Base-by-base conservation (phyloP, 805 yeast genomes). In the Schizosaccharomyces lindneri region DNA sequence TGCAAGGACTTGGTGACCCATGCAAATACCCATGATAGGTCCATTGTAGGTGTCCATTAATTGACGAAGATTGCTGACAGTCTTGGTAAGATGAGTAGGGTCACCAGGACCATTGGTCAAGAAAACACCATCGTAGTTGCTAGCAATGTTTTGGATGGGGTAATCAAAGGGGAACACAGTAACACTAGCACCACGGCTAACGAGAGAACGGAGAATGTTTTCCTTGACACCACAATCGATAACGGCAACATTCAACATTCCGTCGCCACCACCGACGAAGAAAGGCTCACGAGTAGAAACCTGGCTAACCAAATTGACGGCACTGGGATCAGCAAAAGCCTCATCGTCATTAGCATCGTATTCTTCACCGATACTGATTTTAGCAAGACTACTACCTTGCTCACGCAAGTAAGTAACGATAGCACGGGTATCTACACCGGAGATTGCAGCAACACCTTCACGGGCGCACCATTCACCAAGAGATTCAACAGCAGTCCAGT, bases 171-270 rank as follows among this genome's bases (percentile, higher is more conserved):
- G 99, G 79, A 93, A 84, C 17, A 93, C 97, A 2, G 97, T 93
- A 67, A 90, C 81, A 31, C 95, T 84, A 43, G 97, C 96, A 64
- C 97, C 98, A 74, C 98, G 84, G 65, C 86, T 79, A 39, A 87
- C 97, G 60, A 93, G 78, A 65, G 95, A 88, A 75, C 98, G 83
- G 71, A 93, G 78, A 66, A 93, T 93, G 75, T 93, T 93, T 75
- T 93, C 97, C 77, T 93, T 93, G 66, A 93, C 97, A 71, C 99
- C 99, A 74, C 99, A 93, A 73, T 93, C 99, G 63, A 93, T 77
- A 48, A 93, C 88, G 15, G 97, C 96, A 67, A 93, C 82, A 70
- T 90, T 95, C 68, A 81, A 79, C 67, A 79, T 78, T 39, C 63
- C 65, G 55, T 67, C 66, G 46, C 66, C 65, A 59, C 78, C 74